Percentiles rank a stretch among this genome's conserved stretches.
Evolutionary conservation across 371 early-diverging fungal genomes (phyloP).

Genomic region (Syncephalastrum contaminatum): DNA sequence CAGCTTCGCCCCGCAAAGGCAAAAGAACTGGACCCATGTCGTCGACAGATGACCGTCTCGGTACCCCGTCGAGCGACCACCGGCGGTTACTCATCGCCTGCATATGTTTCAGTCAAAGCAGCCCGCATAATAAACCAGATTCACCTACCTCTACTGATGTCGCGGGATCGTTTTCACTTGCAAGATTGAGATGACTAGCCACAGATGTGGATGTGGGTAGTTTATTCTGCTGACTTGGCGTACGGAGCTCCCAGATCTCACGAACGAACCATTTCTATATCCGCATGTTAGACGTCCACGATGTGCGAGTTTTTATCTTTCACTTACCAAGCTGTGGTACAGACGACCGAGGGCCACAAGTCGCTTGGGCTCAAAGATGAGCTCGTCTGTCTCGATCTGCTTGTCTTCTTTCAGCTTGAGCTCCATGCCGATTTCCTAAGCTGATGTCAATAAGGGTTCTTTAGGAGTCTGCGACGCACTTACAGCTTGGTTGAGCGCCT

Average conservation of each 20-base stretch:
- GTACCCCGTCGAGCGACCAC: slow-evolving; percentile 14
- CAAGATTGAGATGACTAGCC: slow-evolving; percentile 1
- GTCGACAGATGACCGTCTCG: slow-evolving; percentile 7
- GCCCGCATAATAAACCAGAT: background rate
- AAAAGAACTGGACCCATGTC: slow-evolving; percentile 18
- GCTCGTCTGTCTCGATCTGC: slow-evolving; percentile 73
- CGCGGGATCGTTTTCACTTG: background rate
- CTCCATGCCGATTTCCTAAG: slow-evolving; percentile 77
- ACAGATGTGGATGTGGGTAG: slow-evolving; percentile 1
- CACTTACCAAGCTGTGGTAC: slow-evolving; percentile 77
- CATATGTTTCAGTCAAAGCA: slow-evolving; percentile 1
- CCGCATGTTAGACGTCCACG: background rate
- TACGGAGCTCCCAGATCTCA: slow-evolving; percentile 65
- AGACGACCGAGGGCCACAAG: slow-evolving; percentile 73
- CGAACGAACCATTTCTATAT: slow-evolving; percentile 71
- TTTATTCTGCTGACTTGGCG: slow-evolving; percentile 11
- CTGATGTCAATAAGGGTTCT: background rate
- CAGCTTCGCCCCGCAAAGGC: slow-evolving; percentile 41
- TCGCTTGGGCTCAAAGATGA: slow-evolving; percentile 82
- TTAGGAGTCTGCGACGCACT: slow-evolving; percentile 4
- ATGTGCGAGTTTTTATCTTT: background rate
- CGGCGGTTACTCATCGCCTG: slow-evolving; percentile 12
- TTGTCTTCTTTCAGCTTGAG: slow-evolving; percentile 79
- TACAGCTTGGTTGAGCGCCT: slow-evolving; percentile 47
- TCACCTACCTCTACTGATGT: slow-evolving; percentile 2